Evolutionary conservation across 2,329 filamentous ascomycete species (phyloP).

Genomic region (Parafenestella ontariensis): DNA sequence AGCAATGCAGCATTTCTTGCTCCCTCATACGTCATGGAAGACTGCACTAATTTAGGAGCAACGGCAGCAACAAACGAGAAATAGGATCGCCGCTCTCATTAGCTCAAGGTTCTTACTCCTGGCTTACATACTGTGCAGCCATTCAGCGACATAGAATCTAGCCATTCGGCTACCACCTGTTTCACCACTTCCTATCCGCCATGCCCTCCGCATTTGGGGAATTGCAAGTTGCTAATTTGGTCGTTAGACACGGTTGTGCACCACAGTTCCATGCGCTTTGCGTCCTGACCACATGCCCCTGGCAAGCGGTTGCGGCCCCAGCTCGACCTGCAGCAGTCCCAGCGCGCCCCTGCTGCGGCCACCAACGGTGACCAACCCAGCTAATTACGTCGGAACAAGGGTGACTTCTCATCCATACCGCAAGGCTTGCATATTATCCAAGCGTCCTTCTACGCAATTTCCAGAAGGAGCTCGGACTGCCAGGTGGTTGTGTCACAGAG

Average conservation of each 20-base stretch:
- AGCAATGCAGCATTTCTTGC: neutral
- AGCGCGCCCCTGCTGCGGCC: constrained; percentile 21
- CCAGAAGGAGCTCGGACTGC: constrained; percentile 39
- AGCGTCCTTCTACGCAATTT: constrained; percentile 47
- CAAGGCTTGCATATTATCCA: constrained; percentile 34
- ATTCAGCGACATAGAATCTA: constrained; percentile 9
- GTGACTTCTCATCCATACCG: constrained; percentile 36
- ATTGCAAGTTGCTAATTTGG: constrained; percentile 41
- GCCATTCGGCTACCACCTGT: constrained; percentile 39
- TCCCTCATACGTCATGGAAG: constrained; percentile 7
- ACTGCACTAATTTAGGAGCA: too few relatives aligned
- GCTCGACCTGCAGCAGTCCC: constrained; percentile 24
- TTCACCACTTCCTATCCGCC: constrained; percentile 39
- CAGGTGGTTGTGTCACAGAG: constrained; percentile 30
- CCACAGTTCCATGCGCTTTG: constrained; percentile 35
- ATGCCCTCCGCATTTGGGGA: constrained; percentile 23
- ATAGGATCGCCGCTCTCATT: neutral
- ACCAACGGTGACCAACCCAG: constrained; percentile 24
- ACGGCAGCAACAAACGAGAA: neutral
- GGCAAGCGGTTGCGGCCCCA: constrained; percentile 41
- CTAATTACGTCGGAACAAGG: constrained; percentile 38
- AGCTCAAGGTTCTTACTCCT: neutral
- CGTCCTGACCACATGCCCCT: constrained; percentile 30
- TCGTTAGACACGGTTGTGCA: constrained; percentile 33
- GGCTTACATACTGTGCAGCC: neutral